These are phyloP conservation scores for Colletotrichum filicis DNA, from an alignment of 2,329 filamentous ascomycete genomes.

Conservation along the genomic window DNA sequence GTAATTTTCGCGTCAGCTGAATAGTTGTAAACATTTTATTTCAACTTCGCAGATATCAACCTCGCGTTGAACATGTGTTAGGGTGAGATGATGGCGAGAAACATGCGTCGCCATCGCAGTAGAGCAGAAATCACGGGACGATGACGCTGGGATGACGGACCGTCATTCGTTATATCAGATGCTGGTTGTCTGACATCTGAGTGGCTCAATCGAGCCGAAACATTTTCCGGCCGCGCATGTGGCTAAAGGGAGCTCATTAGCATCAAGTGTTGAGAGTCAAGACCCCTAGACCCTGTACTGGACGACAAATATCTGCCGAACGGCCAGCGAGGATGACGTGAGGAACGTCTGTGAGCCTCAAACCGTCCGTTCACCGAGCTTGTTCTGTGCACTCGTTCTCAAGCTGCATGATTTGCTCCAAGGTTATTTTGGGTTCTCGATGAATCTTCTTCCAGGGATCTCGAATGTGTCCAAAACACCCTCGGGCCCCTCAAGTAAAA, in stretches of 20 bases:
- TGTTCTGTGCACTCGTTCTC: neutral
- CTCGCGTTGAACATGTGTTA: neutral
- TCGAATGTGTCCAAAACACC: slow-evolving; percentile 12
- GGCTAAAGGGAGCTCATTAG: neutral
- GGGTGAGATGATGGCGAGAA: neutral
- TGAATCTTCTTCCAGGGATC: slow-evolving; percentile 23
- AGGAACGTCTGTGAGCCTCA: slow-evolving; percentile 14
- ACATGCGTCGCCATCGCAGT: neutral
- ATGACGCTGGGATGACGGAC: neutral
- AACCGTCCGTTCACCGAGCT: slow-evolving; percentile 4
- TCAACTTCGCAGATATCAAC: neutral
- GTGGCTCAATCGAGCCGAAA: neutral
- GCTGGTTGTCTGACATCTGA: neutral
- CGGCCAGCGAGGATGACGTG: neutral
- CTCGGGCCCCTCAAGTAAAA: slow-evolving; percentile 8
- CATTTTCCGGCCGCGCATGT: neutral
- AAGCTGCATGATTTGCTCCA: neutral
- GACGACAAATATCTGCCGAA: slow-evolving; percentile 12
- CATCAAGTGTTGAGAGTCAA: neutral
- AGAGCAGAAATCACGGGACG: no score
- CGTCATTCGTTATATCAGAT: neutral
- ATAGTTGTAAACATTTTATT: neutral
- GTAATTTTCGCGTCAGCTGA: neutral
- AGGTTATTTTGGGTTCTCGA: slow-evolving; percentile 13
- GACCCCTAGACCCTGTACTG: slow-evolving; percentile 17